These are phyloP conservation scores for Picocystis sp. DNA, from an alignment of 163 green algal species.

Conservation along the genomic window DNA sequence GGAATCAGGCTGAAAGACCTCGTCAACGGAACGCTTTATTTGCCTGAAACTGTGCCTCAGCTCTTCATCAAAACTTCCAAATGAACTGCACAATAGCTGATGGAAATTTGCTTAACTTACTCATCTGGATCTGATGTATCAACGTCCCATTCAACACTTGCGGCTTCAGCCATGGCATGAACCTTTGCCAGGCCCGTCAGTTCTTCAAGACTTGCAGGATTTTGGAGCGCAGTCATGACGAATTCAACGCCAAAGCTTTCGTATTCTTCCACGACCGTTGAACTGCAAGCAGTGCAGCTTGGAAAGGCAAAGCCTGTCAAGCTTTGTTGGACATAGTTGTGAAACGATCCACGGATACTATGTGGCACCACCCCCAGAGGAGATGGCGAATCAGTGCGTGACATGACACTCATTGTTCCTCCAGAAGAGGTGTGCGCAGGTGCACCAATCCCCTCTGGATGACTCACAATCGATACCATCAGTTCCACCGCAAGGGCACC, in stretches of 20 bases:
- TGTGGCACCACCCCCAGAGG: conserved; percentile 66
- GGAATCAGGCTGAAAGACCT: no score
- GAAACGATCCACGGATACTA: conserved; percentile 62
- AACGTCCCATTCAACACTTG: no score
- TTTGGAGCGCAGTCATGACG: conserved; percentile 28
- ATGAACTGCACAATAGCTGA: no score
- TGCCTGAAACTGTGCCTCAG: no score
- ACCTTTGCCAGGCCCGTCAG: conserved; percentile 67
- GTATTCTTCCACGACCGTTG: conserved; percentile 46
- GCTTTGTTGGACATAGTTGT: conserved; percentile 30
- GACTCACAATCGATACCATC: conserved; percentile 9
- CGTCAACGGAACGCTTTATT: no score
- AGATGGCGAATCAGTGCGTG: not conserved
- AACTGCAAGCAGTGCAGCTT: conserved; percentile 80
- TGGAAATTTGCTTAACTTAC: no score
- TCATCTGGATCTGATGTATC: no score
- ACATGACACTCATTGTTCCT: not conserved
- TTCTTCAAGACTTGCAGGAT: conserved; percentile 51
- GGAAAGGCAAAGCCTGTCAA: conserved; percentile 61
- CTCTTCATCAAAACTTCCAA: no score
- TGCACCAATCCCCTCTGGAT: not conserved
- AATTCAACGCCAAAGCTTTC: conserved; percentile 30
- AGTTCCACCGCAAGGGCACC: conserved; percentile 60
- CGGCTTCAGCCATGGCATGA: conserved; percentile 25
- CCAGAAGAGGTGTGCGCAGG: not conserved